Evolutionary conservation across 73 alveolate species (phyloP), one percentile per base, ranked within the genome.

Genomic region (Uronychia binucleata): DNA sequence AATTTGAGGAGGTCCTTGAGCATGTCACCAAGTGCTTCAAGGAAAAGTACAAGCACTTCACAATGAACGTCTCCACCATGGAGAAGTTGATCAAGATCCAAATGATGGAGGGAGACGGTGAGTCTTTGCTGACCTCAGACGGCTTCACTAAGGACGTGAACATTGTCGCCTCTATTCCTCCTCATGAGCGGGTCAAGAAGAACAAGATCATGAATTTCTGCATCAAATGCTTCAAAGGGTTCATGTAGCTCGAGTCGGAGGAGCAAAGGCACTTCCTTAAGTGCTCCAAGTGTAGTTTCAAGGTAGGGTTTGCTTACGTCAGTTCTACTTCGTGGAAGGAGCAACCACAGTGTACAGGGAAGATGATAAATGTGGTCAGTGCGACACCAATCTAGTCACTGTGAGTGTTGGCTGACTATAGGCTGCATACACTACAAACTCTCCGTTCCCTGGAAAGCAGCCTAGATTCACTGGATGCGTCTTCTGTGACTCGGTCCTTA

Each of bases 11-110:
- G 26, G 99, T 98, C 33, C 90, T 98, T 8, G 97, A 94, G 75
- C 98, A 96, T 74, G 98, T 98, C 33, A 86, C 98, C 77, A 93
- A 91, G 58, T 87, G 97, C 76, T 98, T 98, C 95, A 94, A 95
- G 34, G 96, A 94, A 79, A 98, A 98, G 85, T 98, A 91, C 87
- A 91, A 79, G 32, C 91, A 86, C 86, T 98, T 78, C 86, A 95
- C 74, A 82, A 95, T 85, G 81, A 89, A 31, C 95, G 93, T 92
- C 26, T 13, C 30, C 0, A 78, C 78, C 13, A 83, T 89, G 90
- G 90, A 89, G 34, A 57, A 14, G 14, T 35, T 46, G 19, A 35
- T 79, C 31, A 79, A 57, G 30, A 46, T 46, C 19, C 67, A 46
- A 19, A 46, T 46, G 67, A 46, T 19, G 5, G n/a, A 46, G 19